phyloP scores from a whole-genome alignment of 192 early-diverging fungal genomes.

The Coemansia sp. region DNA sequence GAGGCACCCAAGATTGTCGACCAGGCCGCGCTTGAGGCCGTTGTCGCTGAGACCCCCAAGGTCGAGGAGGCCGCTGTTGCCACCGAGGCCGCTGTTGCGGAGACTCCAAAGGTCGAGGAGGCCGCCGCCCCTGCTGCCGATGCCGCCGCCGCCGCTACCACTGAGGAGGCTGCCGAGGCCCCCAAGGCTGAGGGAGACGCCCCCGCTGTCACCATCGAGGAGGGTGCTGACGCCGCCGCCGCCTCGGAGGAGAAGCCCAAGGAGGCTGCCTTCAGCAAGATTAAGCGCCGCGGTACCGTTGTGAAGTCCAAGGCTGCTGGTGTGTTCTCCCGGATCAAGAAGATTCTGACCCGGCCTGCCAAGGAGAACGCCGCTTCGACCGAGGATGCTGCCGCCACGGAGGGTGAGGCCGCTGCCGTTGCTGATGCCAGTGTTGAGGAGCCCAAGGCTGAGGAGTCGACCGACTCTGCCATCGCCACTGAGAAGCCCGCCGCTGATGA shows the following conservation, averaged over 20 bases:
- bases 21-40: slow-evolving; percentile 18
- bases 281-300: slow-evolving; percentile 54
- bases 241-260: slow-evolving; percentile 24
- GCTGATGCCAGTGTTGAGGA: slow-evolving; percentile 16
- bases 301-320: slow-evolving; percentile 47
- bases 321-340: slow-evolving; percentile 48
- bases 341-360: slow-evolving; percentile 38
- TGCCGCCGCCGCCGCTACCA: slow-evolving; percentile 16
- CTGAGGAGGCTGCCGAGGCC: slow-evolving; percentile 13
- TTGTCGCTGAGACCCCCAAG: slow-evolving; percentile 12
- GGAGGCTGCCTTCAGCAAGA: slow-evolving; percentile 33
- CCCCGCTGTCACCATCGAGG: slow-evolving; percentile 18
- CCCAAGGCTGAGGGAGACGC: slow-evolving; percentile 20
- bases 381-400: slow-evolving; percentile 21
- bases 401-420: slow-evolving; percentile 17
- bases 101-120: slow-evolving; percentile 18
- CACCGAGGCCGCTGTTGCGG: slow-evolving; percentile 16
- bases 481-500: slow-evolving; percentile 23
- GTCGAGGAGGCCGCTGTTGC: slow-evolving; percentile 14
- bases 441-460: slow-evolving; percentile 36
- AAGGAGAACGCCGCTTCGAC: slow-evolving; percentile 27
- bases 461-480: slow-evolving; percentile 37
- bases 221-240: slow-evolving; percentile 13
- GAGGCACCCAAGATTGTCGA: slow-evolving; percentile 20
- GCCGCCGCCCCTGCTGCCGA: slow-evolving; percentile 18